phyloP scores from a whole-genome alignment of 164 flowering plant species.

The Vitis cinerea region DNA sequence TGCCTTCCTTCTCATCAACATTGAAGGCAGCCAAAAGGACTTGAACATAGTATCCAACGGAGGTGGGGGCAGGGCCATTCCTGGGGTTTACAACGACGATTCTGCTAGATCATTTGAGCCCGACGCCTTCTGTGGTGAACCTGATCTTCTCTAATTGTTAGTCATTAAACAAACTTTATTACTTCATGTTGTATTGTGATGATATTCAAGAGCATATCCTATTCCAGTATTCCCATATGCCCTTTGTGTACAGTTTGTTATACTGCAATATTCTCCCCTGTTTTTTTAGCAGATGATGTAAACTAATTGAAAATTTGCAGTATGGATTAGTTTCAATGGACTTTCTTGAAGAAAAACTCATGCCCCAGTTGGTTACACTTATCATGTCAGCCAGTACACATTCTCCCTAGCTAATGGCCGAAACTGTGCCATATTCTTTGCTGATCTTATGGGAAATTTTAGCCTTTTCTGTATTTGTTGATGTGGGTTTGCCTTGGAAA shows the following conservation, averaged over 20 bases:
- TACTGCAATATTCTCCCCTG: no score
- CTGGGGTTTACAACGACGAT: conserved; percentile 78
- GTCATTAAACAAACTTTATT: not conserved
- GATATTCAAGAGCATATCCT: not conserved
- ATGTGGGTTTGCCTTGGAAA: no score
- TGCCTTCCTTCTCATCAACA: conserved; percentile 42
- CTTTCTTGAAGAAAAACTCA: no score
- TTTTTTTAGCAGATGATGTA: no score
- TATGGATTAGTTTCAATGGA: no score
- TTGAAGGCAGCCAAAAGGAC: conserved; percentile 36
- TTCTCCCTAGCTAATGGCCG: no score
- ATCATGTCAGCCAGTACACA: no score
- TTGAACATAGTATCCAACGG: conserved; percentile 26
- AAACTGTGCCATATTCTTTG: no score
- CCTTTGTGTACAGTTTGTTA: conserved; percentile 1
- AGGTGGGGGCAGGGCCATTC: conserved; percentile 45
- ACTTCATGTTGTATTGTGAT: not conserved
- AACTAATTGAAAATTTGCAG: no score
- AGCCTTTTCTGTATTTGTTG: no score
- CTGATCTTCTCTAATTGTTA: conserved; percentile 24
- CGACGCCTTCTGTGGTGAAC: conserved; percentile 86
- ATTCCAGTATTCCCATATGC: not conserved
- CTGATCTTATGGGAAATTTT: no score
- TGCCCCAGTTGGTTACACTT: no score
- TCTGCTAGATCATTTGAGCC: conserved; percentile 92